Conservation (phyloP, 805 yeast species). For the Hanseniaspora lachancei region DNA sequence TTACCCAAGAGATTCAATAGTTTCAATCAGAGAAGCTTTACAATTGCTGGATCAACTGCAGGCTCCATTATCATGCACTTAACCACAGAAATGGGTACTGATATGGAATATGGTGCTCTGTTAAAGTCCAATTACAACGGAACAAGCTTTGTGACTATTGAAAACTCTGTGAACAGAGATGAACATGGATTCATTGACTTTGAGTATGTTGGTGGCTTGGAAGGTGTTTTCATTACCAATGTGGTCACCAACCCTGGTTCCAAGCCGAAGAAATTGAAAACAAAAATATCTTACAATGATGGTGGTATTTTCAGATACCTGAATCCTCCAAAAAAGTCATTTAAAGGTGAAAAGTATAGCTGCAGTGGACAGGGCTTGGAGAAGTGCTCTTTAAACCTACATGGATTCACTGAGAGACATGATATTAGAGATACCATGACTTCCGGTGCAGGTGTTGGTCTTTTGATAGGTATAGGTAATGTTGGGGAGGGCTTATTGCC, state of each 20-base stretch:
- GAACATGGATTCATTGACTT: slow-evolving; percentile 68
- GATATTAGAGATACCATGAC: slow-evolving; percentile 78
- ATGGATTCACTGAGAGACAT: slow-evolving; percentile 76
- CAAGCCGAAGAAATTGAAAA: slow-evolving; percentile 44
- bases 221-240: slow-evolving; percentile 72
- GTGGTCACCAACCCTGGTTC: slow-evolving; percentile 43
- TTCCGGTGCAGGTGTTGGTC: slow-evolving; percentile 79
- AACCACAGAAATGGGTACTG: slow-evolving; percentile 42
- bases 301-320: slow-evolving; percentile 77
- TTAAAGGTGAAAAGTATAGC: slow-evolving; percentile 40
- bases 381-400: slow-evolving; percentile 70
- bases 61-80: slow-evolving; percentile 72
- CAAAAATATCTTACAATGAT: slow-evolving; percentile 75
- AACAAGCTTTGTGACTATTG: slow-evolving; percentile 61
- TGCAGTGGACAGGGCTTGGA: slow-evolving; percentile 42
- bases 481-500: slow-evolving; percentile 54
- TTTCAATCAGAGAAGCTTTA: slow-evolving; percentile 59
- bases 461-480: slow-evolving; percentile 85
- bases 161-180: slow-evolving; percentile 64
- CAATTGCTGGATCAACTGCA: slow-evolving; percentile 60
- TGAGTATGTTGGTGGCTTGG: slow-evolving; percentile 69
- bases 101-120: slow-evolving; percentile 59
- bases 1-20: slow-evolving; percentile 54
- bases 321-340: slow-evolving; percentile 54
- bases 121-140: slow-evolving; percentile 87